Conservation (phyloP, 1,284 basidiomycete genomes). For the Fistulinella cinereoalba region DNA sequence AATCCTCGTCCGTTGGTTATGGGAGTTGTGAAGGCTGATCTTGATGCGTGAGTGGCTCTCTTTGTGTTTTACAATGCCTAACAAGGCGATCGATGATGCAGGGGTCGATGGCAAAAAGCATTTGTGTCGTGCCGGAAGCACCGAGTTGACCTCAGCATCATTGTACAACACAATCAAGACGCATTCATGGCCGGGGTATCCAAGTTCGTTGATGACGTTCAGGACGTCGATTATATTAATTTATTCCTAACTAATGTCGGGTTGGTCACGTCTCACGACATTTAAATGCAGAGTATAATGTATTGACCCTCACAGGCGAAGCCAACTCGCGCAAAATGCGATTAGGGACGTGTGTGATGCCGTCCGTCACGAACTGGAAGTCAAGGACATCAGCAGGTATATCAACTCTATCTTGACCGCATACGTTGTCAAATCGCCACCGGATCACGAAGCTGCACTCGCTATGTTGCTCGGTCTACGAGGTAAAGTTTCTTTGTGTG, state of each 20-base stretch:
- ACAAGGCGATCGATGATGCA: constrained; percentile 30
- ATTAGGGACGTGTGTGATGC: constrained; percentile 79
- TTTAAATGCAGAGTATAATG: background rate
- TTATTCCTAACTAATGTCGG: constrained; percentile 86
- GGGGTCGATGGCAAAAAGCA: constrained; percentile 76
- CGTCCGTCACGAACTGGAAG: constrained; percentile 72
- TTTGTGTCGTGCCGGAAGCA: constrained; percentile 92
- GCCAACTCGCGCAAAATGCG: constrained; percentile 51
- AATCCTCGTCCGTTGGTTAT: constrained; percentile 91
- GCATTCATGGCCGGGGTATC: constrained; percentile 66
- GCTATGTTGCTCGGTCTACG: constrained; percentile 75
- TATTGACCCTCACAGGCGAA: constrained; percentile 40
- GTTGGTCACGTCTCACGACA: constrained; percentile 42
- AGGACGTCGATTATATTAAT: constrained; percentile 91
- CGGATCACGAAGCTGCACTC: constrained; percentile 88
- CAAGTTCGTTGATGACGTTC: constrained; percentile 80
- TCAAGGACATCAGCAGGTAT: constrained; percentile 73
- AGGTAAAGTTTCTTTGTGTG: constrained; percentile 41
- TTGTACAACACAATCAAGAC: constrained; percentile 76
- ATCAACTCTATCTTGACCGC: constrained; percentile 91
- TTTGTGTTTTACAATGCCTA: background rate
- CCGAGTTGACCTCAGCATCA: constrained; percentile 85
- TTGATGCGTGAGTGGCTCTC: constrained; percentile 57
- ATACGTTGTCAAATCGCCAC: constrained; percentile 88
- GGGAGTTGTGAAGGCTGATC: constrained; percentile 72